phyloP scores from a whole-genome alignment of 306 rosid species.

The Abrus precatorius region DNA sequence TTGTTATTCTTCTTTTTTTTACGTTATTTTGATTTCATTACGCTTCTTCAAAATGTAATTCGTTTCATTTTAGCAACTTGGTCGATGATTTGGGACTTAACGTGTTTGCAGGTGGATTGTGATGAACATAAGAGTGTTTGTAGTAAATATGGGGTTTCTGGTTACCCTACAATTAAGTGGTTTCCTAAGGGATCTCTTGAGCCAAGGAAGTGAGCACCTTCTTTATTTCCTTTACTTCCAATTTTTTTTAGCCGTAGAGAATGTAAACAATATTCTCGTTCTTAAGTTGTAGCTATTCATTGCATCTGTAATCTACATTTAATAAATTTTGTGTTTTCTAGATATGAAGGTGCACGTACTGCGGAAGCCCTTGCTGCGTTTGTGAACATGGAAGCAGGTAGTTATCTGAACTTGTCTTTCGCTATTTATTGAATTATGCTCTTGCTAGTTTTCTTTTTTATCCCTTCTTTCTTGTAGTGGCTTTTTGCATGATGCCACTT shows the following conservation, averaged over 20 bases:
- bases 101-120: constrained; percentile 74
- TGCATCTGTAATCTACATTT: constrained; percentile 13
- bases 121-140: constrained; percentile 87
- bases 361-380: constrained; percentile 84
- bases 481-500: constrained; percentile 16
- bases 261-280: constrained; percentile 9
- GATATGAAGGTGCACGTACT: constrained; percentile 81
- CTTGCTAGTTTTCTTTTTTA: constrained; percentile 15
- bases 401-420: constrained; percentile 1
- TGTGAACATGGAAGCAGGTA: constrained; percentile 84
- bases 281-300: constrained; percentile 18
- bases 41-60: neutral
- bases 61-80: neutral
- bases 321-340: constrained; percentile 50
- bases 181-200: constrained; percentile 86
- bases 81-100: neutral
- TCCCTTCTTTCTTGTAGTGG: neutral
- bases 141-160: constrained; percentile 79
- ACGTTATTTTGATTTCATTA: neutral
- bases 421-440: constrained; percentile 16
- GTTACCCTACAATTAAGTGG: constrained; percentile 91
- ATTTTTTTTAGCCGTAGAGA: neutral
- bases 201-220: constrained; percentile 72
- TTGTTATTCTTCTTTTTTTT: neutral
- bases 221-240: constrained; percentile 4